phyloP scores from a whole-genome alignment of 2,329 filamentous ascomycete species.

The Fusarium multiceps region DNA sequence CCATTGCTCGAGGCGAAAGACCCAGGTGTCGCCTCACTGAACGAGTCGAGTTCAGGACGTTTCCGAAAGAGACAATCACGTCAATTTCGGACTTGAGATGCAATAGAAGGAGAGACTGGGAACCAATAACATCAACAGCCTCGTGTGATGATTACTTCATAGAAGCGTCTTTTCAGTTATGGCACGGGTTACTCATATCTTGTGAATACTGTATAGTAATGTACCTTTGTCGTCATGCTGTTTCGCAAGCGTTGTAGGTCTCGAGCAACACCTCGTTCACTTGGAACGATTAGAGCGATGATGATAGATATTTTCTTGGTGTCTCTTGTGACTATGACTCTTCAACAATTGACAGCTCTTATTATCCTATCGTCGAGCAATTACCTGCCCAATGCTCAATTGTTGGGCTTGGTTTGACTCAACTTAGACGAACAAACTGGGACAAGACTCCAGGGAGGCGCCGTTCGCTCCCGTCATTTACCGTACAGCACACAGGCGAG shows the following conservation, averaged over 20 bases:
- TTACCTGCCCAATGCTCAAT: not conserved
- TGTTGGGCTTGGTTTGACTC: constrained; percentile 11
- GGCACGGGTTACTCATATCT: not conserved
- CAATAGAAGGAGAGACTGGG: not conserved
- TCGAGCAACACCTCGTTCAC: not conserved
- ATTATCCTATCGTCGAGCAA: not conserved
- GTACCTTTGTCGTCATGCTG: not conserved
- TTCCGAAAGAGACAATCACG: constrained; percentile 15
- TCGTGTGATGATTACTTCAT: not conserved
- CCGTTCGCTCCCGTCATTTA: constrained; percentile 26
- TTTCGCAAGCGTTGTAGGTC: constrained; percentile 4
- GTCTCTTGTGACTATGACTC: not conserved
- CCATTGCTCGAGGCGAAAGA: constrained; percentile 29
- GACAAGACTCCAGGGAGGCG: constrained; percentile 25
- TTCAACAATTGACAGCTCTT: not conserved
- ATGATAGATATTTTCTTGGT: not conserved
- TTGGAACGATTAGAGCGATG: not conserved
- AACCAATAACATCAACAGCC: constrained; percentile 25
- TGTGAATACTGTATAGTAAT: constrained; percentile 10
- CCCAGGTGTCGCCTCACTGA: constrained; percentile 35
- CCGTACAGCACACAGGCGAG: not conserved
- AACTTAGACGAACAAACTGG: constrained; percentile 10
- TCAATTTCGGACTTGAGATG: constrained; percentile 13
- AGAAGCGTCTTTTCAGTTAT: constrained; percentile 3
- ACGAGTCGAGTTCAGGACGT: constrained; percentile 15